Conservation (phyloP, 2,329 filamentous ascomycete species). For the Calcarisporium arbuscula region DNA sequence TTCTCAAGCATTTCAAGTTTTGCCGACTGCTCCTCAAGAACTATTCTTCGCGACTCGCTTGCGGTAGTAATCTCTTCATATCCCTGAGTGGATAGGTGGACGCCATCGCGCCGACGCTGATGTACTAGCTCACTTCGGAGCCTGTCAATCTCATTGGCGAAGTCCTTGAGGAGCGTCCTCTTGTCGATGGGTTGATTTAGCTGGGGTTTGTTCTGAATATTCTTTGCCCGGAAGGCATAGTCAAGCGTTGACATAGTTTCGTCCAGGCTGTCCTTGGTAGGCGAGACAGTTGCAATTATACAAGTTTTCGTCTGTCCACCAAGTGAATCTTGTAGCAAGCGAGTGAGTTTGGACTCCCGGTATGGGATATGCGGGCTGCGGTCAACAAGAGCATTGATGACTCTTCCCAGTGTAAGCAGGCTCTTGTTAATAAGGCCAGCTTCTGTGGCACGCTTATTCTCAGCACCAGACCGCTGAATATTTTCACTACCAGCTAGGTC, state of each 20-base stretch:
- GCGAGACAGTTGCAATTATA: conserved; percentile 95
- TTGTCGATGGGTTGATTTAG: conserved; percentile 89
- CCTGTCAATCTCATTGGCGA: conserved; percentile 88
- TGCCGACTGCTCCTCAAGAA: conserved; percentile 86
- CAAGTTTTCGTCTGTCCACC: conserved; percentile 96
- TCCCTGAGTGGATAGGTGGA: conserved; percentile 82
- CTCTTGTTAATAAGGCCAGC: conserved; percentile 98
- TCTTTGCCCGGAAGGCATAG: conserved; percentile 96
- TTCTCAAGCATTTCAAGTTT: conserved; percentile 89
- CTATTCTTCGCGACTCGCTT: conserved; percentile 84
- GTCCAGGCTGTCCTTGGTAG: conserved; percentile 89
- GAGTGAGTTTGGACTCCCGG: conserved; percentile 91
- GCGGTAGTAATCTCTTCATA: conserved; percentile 89
- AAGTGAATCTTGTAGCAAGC: conserved; percentile 90
- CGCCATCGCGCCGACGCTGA: conserved; percentile 87
- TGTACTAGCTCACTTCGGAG: conserved; percentile 90
- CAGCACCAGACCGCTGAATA: conserved; percentile 91
- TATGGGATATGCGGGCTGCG: conserved; percentile 81
- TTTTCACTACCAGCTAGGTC: conserved; percentile 97
- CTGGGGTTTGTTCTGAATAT: conserved; percentile 96
- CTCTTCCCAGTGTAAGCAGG: conserved; percentile 84
- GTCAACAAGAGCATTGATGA: conserved; percentile 96
- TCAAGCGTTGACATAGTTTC: conserved; percentile 98
- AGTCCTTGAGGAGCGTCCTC: conserved; percentile 84
- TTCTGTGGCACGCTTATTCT: conserved; percentile 95